phyloP scores from a whole-genome alignment of 495 filamentous ascomycete species.

The Clavariopsis aquatica region DNA sequence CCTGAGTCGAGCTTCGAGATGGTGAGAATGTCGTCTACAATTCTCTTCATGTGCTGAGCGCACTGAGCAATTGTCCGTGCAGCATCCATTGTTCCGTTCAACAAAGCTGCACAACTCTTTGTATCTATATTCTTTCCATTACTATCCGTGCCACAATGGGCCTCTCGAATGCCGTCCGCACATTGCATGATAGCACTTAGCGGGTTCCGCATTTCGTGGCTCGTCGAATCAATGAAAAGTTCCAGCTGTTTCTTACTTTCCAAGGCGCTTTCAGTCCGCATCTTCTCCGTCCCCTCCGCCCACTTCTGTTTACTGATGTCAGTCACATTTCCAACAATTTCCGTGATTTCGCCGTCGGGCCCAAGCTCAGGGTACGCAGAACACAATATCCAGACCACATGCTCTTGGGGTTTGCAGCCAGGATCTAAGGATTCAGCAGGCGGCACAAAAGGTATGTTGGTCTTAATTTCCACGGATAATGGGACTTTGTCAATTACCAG shows the following conservation, averaged over 20 bases:
- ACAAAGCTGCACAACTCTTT: slow-evolving; percentile 9
- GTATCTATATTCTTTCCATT: neutral
- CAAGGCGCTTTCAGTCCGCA: slow-evolving; percentile 32
- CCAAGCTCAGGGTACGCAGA: slow-evolving; percentile 22
- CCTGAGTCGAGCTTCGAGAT: slow-evolving; percentile 40
- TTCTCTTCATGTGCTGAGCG: slow-evolving; percentile 37
- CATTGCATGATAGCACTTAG: slow-evolving; percentile 40
- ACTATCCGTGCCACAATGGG: neutral
- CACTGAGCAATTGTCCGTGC: slow-evolving; percentile 39
- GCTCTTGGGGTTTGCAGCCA: neutral
- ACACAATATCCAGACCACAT: slow-evolving; percentile 17
- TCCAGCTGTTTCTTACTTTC: slow-evolving; percentile 36
- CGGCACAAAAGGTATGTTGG: slow-evolving; percentile 4
- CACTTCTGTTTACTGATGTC: slow-evolving; percentile 28
- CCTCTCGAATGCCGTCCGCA: slow-evolving; percentile 33
- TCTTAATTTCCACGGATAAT: slow-evolving; percentile 4
- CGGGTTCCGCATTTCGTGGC: slow-evolving; percentile 42
- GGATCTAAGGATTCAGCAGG: neutral
- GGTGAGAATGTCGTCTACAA: slow-evolving; percentile 42
- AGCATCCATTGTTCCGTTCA: slow-evolving; percentile 17
- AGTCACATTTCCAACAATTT: slow-evolving; percentile 17
- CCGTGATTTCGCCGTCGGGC: neutral
- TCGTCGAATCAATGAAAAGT: slow-evolving; percentile 41
- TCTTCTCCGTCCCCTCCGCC: slow-evolving; percentile 33
- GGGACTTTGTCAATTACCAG: neutral